Evolutionary conservation across 177 flowering plant genomes (phyloP), one percentile per base, ranked within the genome.

Genomic region (Vitis hybrid): DNA sequence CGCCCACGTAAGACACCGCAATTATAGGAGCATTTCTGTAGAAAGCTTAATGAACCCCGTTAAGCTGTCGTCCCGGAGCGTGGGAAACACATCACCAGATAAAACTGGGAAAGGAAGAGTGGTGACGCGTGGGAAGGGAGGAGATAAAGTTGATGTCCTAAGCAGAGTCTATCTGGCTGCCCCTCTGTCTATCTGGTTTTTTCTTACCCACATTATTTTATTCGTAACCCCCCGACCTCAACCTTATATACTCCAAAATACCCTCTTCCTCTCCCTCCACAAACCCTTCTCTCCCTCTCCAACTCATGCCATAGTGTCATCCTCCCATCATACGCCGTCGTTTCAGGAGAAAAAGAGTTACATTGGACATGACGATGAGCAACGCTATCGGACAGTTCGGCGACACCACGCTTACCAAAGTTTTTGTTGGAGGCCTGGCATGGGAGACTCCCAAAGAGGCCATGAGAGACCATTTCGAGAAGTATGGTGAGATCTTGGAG

Each of bases 401-500:
- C 0, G 99, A 95, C 76, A 95, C 99, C 11, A 85, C 96, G 13
- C 72, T 87, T 32, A 93, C 94, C 48, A 95, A 95, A 62, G 94
- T 95, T 32, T 95, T 95, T 58, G 98, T 95, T 0, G 99, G 99
- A 15, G 99, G 99, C 2, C 66, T 95, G n/a, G 98, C 98, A 1
- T 95, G 99, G 99, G 99, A 95, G 74, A 93, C 99, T 17, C 98
- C 91, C 4, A 88, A 79, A 74, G 98, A 95, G 26, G 83, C 86
- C 65, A 64, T 95, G 85, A 79, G 85, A 66, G 87, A 87, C n/a
- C 90, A 95, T 69, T 95, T 93, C 70, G 87, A 89, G 49, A 80
- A 89, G 87, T 95, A 76, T 62, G 99, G 99, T 11, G 93, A 95
- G 76, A 93, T 95, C 80, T 68, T 91, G 62, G 99, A 95, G 64